phyloP scores from a whole-genome alignment of 1,284 basidiomycete species.

The Apiotrichum veenhuisii region DNA sequence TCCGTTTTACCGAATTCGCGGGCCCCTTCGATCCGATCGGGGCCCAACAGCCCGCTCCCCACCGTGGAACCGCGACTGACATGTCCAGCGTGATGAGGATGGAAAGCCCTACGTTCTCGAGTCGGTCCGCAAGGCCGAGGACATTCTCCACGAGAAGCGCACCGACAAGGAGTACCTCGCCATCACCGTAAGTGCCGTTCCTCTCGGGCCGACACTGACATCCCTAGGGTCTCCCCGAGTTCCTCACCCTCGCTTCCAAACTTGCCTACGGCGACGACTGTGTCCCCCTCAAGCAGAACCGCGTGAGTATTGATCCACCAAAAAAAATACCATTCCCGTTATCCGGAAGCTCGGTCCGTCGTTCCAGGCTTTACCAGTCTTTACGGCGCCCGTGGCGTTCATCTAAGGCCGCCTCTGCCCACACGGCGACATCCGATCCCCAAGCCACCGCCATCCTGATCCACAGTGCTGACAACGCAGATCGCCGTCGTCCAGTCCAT shows the following conservation, averaged over 20 bases:
- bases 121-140: slow-evolving; percentile 75
- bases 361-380: background rate
- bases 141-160: slow-evolving; percentile 59
- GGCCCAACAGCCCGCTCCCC: too few relatives aligned
- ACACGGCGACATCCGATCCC: background rate
- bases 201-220: background rate
- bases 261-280: slow-evolving; percentile 88
- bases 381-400: too few relatives aligned
- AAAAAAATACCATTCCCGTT: background rate
- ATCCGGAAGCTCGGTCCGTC: background rate
- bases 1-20: too few relatives aligned
- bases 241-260: slow-evolving; percentile 80
- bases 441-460: background rate
- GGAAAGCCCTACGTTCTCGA: slow-evolving; percentile 94
- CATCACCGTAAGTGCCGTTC: slow-evolving; percentile 61
- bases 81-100: slow-evolving; percentile 82
- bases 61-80: too few relatives aligned
- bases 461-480: slow-evolving; percentile 49
- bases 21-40: too few relatives aligned
- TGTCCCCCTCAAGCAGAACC: slow-evolving; percentile 66
- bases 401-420: background rate
- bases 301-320: slow-evolving; percentile 56
- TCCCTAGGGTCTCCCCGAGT: slow-evolving; percentile 62
- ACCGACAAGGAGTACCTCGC: slow-evolving; percentile 97
- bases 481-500: slow-evolving; percentile 91